phyloP scores from a whole-genome alignment of 1,284 basidiomycete genomes.

The Stygiomarasmius scandens region DNA sequence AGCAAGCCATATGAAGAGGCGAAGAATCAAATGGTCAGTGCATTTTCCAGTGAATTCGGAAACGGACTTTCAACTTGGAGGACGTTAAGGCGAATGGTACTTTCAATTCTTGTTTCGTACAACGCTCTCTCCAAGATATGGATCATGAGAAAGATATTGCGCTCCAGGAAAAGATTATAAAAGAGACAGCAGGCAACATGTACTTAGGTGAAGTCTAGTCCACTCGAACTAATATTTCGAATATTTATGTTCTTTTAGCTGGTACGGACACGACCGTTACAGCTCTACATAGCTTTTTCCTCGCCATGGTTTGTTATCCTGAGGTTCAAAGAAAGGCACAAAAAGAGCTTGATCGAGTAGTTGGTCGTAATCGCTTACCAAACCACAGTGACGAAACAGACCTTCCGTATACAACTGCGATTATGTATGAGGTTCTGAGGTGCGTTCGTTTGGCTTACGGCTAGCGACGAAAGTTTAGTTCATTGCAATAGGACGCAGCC shows the following conservation, averaged over 20 bases:
- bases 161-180: conserved; percentile 4
- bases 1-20: conserved; percentile 35
- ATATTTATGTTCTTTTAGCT: background rate
- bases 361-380: conserved; percentile 4
- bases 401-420: conserved; percentile 10
- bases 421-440: conserved; percentile 5
- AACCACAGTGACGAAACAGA: conserved; percentile 1
- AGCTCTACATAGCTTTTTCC: background rate
- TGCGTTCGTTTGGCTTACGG: background rate
- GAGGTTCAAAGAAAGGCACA: conserved; percentile 11
- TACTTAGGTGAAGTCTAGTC: conserved; percentile 1
- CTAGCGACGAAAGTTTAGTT: background rate
- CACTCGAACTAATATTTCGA: background rate
- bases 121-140: background rate
- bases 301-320: conserved; percentile 2
- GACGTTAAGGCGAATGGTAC: background rate
- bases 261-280: background rate
- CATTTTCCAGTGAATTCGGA: no score
- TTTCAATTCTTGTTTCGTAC: background rate
- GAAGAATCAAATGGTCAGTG: conserved; percentile 42
- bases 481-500: background rate
- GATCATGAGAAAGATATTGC: background rate
- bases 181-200: background rate
- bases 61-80: no score
- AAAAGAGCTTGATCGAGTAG: conserved; percentile 10